A percentile compares a stretch with the other conserved stretches of the same genome.
Evolutionary conservation across 169 alveolate genomes (phyloP).

Genomic region (Eimeria maxima): DNA sequence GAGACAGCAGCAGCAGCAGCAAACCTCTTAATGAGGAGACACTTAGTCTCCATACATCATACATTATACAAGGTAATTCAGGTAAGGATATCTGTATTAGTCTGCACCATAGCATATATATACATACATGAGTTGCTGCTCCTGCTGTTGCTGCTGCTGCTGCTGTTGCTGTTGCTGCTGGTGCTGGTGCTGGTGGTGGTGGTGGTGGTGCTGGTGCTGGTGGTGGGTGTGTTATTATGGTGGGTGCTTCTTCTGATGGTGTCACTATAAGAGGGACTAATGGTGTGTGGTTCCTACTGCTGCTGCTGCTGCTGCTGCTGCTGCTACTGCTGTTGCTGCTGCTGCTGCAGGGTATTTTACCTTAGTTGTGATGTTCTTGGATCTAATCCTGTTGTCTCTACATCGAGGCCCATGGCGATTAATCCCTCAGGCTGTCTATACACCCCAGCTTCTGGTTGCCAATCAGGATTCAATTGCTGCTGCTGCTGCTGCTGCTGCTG

Average conservation of each 20-base stretch:
- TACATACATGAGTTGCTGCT: neutral
- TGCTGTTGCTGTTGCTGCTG: neutral
- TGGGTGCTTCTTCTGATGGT: constrained; percentile 55
- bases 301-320: neutral
- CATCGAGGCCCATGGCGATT: constrained; percentile 85
- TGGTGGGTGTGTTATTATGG: neutral
- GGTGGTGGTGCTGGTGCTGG: constrained; percentile 42
- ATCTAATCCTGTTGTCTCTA: constrained; percentile 93
- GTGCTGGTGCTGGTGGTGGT: neutral
- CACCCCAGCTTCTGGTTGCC: constrained; percentile 49
- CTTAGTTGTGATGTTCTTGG: constrained; percentile 84
- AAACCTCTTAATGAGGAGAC: neutral
- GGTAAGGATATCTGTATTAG: constrained; percentile 80
- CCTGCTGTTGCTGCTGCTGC: neutral
- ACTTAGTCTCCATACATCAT: constrained; percentile 55
- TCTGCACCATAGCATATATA: constrained; percentile 15
- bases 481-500: constrained; percentile 65
- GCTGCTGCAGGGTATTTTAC: too few relatives aligned
- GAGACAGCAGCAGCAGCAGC: constrained; percentile 61
- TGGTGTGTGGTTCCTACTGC: neutral
- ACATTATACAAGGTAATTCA: constrained; percentile 68
- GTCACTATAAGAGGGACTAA: constrained; percentile 61
- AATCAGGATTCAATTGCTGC: constrained; percentile 42
- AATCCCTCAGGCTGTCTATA: constrained; percentile 12
- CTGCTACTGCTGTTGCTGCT: constrained; percentile 75